Base-by-base conservation (phyloP, 768 basidiomycete genomes). In the Saitozyma podzolica region DNA sequence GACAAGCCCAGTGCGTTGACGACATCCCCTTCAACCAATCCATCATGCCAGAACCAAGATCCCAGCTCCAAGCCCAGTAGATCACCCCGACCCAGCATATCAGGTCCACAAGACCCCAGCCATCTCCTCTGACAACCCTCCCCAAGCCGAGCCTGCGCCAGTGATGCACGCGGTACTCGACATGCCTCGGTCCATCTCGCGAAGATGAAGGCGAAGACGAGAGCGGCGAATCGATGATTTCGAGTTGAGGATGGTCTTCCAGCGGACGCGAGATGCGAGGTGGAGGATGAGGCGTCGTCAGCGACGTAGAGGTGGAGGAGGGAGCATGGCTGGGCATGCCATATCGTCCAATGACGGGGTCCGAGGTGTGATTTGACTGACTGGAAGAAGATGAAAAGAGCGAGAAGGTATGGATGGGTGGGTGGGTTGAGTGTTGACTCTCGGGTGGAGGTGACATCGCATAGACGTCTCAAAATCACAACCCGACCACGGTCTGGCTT, bases 111-210 rank as follows among this genome's bases (percentile, higher is more conserved):
- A 5, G 29, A 29, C 29, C 29, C 29, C 29, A 29, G 29, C 68
- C 68, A 64, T 72, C 74, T 2, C 65, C 59, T 53, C 69, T 40
- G 37, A 62, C n/a, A 3, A 69, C 40, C 39, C 57, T 37, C 4
- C 71, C 74, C 58, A 42, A 54, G 0, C 17, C 13, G n/a, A 58
- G 42, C 11, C 54, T 40, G 17, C 54, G 52, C 48, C 56, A 65
- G 29, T 71, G 69, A 56, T 67, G 60, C 6, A 74, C 67, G 39
- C 70, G 48, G 42, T 68, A 74, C 47, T 74, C 72, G 54, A 63
- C 59, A 53, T 52, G 45, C 47, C 50, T 58, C 17, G 64, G 51
- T 13, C 59, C 53, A 45, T 50, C 19, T 11, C 9, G 19, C 11
- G 6, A 5, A 19, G n/a, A n/a, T n/a, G n/a, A n/a, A 10, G 20